Evolutionary conservation across 768 basidiomycete species (phyloP), one percentile per base, ranked within the genome.

Genomic region (Leccinum fibrillosum): DNA sequence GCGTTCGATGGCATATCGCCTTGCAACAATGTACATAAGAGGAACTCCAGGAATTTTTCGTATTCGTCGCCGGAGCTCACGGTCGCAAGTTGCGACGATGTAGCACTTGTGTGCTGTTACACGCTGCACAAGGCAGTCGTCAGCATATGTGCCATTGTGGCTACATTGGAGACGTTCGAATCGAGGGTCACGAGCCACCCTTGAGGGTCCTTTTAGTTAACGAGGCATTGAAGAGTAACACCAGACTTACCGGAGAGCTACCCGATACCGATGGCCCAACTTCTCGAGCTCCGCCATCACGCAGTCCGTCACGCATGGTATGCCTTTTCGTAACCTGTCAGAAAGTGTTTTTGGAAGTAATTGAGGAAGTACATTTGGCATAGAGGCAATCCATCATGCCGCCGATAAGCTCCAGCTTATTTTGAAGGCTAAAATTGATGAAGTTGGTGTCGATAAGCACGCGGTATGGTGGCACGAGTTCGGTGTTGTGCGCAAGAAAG

Each of bases 381-480:
- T 92, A 97, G 15, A 98, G 79, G 68, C 94, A 96, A 69, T 99
- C 97, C 97, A 99, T 98, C 97, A 99, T 98, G n/a, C 92, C 94
- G 66, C 88, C 86, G 21, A 98, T 80, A 55, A 98, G 82, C 72
- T 99, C 97, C 63, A 99, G 77, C 73, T 98, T 97, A 75, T 98
- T 99, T 77, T 99, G 97, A 51, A 99, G 81, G 64, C 89, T 92
- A 72, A 98, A 96, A 71, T 98, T 98, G 81, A 99, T 99, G 66
- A 99, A 98, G 72, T 99, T 99, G 70, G 97, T 99, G 74, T 99
- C 97, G 59, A 99, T 93, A 39, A 99, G 84, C 26, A 99, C 92
- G 19, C 96, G 86, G 71, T 98, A 99, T 3, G 97, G 97, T 0
- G 97, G 97, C 0, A 92, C 95, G 49, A 99, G 89, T 19, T 97